Conservation (phyloP, 257 asterid species). For the Rhazya stricta region DNA sequence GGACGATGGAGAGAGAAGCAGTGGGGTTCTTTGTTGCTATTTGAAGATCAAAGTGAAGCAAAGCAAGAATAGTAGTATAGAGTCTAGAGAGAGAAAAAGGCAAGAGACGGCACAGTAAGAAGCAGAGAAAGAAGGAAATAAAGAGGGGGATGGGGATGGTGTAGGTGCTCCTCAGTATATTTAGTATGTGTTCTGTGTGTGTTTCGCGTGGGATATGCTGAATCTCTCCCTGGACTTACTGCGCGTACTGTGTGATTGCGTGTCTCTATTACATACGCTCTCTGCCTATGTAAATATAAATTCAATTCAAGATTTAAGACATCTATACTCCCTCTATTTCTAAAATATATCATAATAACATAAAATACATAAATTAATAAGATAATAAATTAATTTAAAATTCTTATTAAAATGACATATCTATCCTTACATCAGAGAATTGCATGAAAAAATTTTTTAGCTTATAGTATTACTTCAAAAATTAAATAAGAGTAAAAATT, state of each 20-base stretch:
- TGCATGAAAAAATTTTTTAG: no score
- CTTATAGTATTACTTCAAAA: no score
- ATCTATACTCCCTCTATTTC: no score
- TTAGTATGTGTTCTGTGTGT: conserved; percentile 1
- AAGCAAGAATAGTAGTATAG: conserved; percentile 2
- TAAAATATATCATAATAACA: no score
- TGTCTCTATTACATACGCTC: background rate
- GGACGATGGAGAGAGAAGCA: background rate
- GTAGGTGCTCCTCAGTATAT: background rate
- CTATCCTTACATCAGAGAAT: no score
- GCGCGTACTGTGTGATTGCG: background rate
- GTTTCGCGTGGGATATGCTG: background rate
- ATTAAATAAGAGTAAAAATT: no score
- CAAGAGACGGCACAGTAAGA: conserved; percentile 4
- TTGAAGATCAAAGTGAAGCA: conserved; percentile 16
- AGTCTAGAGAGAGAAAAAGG: conserved; percentile 17
- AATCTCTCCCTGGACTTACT: background rate
- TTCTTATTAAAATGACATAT: no score
- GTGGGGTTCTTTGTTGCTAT: conserved; percentile 25
- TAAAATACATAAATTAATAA: no score
- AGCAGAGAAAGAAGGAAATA: background rate
- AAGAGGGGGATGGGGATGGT: no score
- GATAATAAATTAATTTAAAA: no score
- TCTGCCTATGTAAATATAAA: background rate
- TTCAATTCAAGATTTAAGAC: no score